Evolutionary conservation across 305 asterid species (phyloP).

Genomic region (Fraxinus latifolia): DNA sequence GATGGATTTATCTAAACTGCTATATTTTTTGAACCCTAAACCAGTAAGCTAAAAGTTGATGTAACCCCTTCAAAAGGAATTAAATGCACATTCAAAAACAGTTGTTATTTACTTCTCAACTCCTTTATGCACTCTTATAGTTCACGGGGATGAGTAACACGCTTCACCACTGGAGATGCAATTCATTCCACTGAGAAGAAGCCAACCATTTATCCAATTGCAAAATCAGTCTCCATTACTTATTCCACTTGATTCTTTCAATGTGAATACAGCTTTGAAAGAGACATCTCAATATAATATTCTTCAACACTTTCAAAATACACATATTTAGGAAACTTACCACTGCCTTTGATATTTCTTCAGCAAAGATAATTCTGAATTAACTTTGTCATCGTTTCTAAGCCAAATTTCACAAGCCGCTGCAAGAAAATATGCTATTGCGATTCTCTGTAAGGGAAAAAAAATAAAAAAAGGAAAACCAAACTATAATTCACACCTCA

Average conservation of each 20-base stretch:
- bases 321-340: constrained; percentile 34
- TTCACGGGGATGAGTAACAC: background rate
- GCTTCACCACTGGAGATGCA: background rate
- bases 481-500: background rate
- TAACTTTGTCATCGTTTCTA: constrained; percentile 48
- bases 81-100: background rate
- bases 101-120: background rate
- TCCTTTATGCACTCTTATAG: background rate
- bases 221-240: background rate
- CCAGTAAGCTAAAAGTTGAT: background rate
- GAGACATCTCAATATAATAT: background rate
- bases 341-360: constrained; percentile 62
- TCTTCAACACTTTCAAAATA: background rate
- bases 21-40: background rate
- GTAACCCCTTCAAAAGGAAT: background rate
- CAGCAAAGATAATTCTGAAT: constrained; percentile 49
- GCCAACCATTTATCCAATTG: background rate
- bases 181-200: background rate
- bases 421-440: constrained; percentile 47
- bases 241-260: background rate
- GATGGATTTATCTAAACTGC: background rate
- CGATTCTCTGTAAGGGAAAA: constrained; percentile 52
- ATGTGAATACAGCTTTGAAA: background rate
- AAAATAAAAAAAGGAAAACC: background rate
- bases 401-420: constrained; percentile 77